A percentile compares a stretch with the other conserved stretches of the same genome.
Evolutionary conservation across 2,329 filamentous ascomycete genomes (phyloP).

Genomic region (Corniculantispora saksenae): DNA sequence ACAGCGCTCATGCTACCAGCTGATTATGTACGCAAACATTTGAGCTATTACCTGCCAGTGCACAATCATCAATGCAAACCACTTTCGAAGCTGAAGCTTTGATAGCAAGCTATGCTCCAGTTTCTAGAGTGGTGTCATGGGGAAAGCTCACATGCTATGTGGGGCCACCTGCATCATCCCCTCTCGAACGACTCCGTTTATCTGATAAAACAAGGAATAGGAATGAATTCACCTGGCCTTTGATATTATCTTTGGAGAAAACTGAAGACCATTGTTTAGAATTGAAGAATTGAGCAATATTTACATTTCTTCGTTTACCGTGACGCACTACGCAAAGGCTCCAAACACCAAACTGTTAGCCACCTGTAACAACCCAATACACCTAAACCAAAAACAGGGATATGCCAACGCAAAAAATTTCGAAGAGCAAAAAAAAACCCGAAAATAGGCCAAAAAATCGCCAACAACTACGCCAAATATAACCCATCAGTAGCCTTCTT

Average conservation of each 20-base stretch:
- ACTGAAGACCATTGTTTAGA: no score
- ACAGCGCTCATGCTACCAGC: conserved; percentile 70
- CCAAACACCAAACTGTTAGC: no score
- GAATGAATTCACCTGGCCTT: no score
- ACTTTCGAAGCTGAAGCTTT: background rate
- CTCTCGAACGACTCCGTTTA: no score
- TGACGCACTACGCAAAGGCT: no score
- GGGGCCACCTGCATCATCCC: background rate
- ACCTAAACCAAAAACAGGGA: background rate
- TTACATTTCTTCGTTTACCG: no score
- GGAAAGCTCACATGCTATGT: conserved; percentile 15
- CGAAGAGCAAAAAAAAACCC: background rate
- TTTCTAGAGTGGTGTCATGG: background rate
- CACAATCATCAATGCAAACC: background rate
- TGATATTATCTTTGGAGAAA: no score
- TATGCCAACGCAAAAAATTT: background rate
- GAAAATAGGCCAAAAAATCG: background rate
- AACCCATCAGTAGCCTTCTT: background rate
- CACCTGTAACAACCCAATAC: background rate
- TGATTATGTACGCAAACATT: conserved; percentile 7
- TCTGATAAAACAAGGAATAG: no score
- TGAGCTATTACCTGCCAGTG: conserved; percentile 1
- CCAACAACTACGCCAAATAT: background rate
- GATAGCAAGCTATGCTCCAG: background rate
- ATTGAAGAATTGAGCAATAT: no score